Percentiles rank a stretch among this genome's conserved stretches.
phyloP scores from a whole-genome alignment of 2,329 filamentous ascomycete genomes.

The Penicillium nordicum region DNA sequence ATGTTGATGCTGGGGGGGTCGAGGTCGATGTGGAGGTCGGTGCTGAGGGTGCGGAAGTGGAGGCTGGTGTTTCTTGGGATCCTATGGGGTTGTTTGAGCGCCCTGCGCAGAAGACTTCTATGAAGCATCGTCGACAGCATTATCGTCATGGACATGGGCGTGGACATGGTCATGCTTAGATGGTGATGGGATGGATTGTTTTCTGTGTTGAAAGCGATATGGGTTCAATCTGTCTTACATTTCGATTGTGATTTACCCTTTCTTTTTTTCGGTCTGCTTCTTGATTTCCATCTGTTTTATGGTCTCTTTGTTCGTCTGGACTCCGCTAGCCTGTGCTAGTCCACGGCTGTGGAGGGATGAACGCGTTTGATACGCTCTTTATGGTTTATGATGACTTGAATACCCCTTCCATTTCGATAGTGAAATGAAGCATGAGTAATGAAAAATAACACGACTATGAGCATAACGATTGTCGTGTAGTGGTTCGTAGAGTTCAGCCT shows the following conservation, averaged over 20 bases:
- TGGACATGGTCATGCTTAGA: constrained; percentile 11
- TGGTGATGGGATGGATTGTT: not conserved
- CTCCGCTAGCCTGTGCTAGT: not conserved
- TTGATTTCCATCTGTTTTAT: not conserved
- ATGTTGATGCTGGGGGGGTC: no score
- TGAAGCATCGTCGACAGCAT: constrained; percentile 13
- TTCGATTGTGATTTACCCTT: not conserved
- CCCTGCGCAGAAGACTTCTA: constrained; percentile 4
- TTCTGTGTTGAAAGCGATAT: not conserved
- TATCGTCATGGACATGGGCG: constrained; percentile 7
- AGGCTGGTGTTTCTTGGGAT: not conserved
- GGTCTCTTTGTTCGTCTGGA: not conserved
- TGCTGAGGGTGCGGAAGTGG: no score
- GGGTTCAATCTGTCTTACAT: not conserved
- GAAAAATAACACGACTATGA: not conserved
- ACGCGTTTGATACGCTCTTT: constrained; percentile 2
- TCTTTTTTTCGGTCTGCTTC: not conserved
- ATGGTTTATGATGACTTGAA: constrained; percentile 34
- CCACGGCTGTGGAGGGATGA: not conserved
- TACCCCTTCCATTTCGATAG: not conserved
- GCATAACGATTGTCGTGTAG: not conserved
- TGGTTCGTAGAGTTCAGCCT: not conserved
- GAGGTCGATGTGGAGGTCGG: no score
- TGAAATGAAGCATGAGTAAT: not conserved
- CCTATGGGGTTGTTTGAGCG: not conserved